Evolutionary conservation across 805 yeast genomes (phyloP).

Genomic region (Starmerella apicola): DNA sequence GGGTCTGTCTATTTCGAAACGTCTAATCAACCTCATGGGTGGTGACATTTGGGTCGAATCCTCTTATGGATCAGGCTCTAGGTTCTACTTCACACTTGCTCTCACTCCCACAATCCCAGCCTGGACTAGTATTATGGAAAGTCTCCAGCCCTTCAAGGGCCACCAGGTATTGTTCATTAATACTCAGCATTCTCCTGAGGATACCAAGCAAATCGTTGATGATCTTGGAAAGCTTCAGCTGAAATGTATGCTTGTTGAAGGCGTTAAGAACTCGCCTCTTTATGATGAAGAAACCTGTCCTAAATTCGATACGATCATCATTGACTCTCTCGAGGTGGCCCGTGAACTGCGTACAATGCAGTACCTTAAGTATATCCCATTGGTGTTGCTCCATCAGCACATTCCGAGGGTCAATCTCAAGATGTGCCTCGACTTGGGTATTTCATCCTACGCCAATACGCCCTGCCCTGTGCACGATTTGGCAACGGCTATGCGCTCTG

Average conservation of each 20-base stretch:
- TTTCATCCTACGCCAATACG: conserved; percentile 76
- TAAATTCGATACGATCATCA: conserved; percentile 67
- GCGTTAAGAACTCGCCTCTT: conserved; percentile 44
- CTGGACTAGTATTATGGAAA: conserved; percentile 52
- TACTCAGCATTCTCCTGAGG: conserved; percentile 44
- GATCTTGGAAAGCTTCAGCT: conserved; percentile 45
- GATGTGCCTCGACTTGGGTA: conserved; percentile 72
- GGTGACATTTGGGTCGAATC: conserved; percentile 90
- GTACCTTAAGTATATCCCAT: conserved; percentile 74
- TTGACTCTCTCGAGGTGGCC: conserved; percentile 68
- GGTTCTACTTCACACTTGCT: conserved; percentile 67
- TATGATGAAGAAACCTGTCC: conserved; percentile 27
- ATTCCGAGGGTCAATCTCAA: conserved; percentile 69
- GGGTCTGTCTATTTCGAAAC: conserved; percentile 78
- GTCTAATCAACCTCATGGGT: conserved; percentile 80
- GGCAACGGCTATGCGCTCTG: conserved; percentile 74
- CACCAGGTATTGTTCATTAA: conserved; percentile 62
- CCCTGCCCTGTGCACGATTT: conserved; percentile 74
- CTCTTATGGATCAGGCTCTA: conserved; percentile 66
- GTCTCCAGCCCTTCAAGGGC: conserved; percentile 54
- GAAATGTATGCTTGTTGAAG: conserved; percentile 45
- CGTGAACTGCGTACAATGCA: conserved; percentile 53
- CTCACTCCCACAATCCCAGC: conserved; percentile 60
- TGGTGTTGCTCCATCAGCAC: conserved; percentile 64
- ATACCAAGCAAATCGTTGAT: conserved; percentile 38